Conservation (phyloP, 2,329 filamentous ascomycete genomes). For the Pyrenochaeta sp. region DNA sequence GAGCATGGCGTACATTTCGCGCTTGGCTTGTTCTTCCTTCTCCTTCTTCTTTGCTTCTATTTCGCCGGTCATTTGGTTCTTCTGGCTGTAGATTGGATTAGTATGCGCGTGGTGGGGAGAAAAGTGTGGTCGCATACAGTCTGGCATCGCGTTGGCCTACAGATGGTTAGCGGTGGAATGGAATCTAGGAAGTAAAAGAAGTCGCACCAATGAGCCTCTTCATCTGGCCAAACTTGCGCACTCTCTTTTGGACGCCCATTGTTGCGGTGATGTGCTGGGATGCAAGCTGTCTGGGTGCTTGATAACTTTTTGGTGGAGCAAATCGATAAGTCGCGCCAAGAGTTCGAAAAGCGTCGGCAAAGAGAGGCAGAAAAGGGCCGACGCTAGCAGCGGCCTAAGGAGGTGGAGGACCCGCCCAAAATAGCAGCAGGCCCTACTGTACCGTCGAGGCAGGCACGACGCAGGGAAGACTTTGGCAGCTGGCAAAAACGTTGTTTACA, state of each 20-base stretch:
- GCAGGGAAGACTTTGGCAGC: no score
- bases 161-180: slow-evolving; percentile 7
- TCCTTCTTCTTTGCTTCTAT: slow-evolving; percentile 63
- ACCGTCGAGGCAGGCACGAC: not conserved
- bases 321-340: slow-evolving; percentile 17
- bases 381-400: not conserved
- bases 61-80: slow-evolving; percentile 75
- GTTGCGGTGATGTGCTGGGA: slow-evolving; percentile 27
- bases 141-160: slow-evolving; percentile 73
- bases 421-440: no score
- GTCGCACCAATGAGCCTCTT: slow-evolving; percentile 77
- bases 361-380: slow-evolving; percentile 4
- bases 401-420: slow-evolving; percentile 7
- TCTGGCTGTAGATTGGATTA: slow-evolving; percentile 58
- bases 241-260: slow-evolving; percentile 91
- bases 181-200: not conserved
- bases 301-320: slow-evolving; percentile 28
- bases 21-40: slow-evolving; percentile 70
- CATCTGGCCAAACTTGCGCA: slow-evolving; percentile 84
- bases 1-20: slow-evolving; percentile 68
- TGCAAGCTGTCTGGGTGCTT: slow-evolving; percentile 2
- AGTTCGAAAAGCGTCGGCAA: slow-evolving; percentile 18
- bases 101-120: slow-evolving; percentile 6
- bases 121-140: slow-evolving; percentile 53
- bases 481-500: no score